A percentile compares a stretch with the other conserved stretches of the same genome.
Evolutionary conservation across 768 basidiomycete genomes (phyloP).

Genomic region (Amylocystis lapponica): DNA sequence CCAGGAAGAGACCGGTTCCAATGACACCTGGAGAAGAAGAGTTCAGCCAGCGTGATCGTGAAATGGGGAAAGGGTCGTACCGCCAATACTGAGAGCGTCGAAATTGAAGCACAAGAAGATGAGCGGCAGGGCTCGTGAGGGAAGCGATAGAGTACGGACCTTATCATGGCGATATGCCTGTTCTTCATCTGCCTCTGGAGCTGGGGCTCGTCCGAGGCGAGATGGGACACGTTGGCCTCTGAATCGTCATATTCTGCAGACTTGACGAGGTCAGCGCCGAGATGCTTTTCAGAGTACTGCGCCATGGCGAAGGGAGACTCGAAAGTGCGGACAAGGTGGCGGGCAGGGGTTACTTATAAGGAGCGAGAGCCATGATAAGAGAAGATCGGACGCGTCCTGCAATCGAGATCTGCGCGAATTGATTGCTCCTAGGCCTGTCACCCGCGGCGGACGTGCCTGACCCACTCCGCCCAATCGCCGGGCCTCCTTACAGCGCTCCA

Average conservation of each 20-base stretch:
- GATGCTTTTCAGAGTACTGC: background rate
- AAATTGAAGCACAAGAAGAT: background rate
- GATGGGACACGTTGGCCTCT: slow-evolving; percentile 3
- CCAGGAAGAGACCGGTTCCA: slow-evolving; percentile 53
- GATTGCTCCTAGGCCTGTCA: too few relatives aligned
- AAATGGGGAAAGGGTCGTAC: background rate
- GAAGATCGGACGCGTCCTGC: too few relatives aligned
- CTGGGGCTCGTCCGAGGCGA: background rate
- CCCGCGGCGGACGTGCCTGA: too few relatives aligned
- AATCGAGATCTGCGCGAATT: too few relatives aligned
- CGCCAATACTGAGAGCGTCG: slow-evolving; percentile 16
- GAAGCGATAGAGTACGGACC: slow-evolving; percentile 10
- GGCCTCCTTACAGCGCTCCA: too few relatives aligned
- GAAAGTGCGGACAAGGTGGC: too few relatives aligned
- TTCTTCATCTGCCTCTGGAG: slow-evolving; percentile 26
- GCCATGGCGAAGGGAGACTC: slow-evolving; percentile 4
- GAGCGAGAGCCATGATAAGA: too few relatives aligned
- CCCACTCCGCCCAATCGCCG: too few relatives aligned
- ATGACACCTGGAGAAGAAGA: slow-evolving; percentile 25
- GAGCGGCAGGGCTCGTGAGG: background rate
- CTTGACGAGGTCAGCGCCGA: background rate
- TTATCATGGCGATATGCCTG: slow-evolving; percentile 29
- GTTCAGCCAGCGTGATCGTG: background rate
- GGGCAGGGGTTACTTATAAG: too few relatives aligned
- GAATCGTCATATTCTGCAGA: background rate